phyloP scores from a whole-genome alignment of 768 basidiomycete species.

The Hysterangium stoloniferum region DNA sequence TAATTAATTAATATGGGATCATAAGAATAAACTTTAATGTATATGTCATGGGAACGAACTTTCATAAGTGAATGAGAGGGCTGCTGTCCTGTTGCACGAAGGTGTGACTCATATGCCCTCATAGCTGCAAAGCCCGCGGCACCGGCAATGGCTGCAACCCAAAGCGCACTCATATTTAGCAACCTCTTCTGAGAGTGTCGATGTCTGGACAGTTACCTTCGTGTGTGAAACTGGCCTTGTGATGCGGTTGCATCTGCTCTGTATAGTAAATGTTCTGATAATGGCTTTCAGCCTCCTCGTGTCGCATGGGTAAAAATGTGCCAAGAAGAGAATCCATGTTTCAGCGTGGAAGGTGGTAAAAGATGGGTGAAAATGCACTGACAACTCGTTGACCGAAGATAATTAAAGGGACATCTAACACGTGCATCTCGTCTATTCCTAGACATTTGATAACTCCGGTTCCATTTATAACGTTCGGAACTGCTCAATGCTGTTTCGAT shows the following conservation, averaged over 20 bases:
- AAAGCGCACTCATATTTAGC: no score
- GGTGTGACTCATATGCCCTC: conserved; percentile 31
- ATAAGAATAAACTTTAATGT: neutral
- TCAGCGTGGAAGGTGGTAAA: no score
- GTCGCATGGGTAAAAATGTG: conserved; percentile 17
- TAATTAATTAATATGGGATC: no score
- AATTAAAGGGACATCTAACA: no score
- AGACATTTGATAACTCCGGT: no score
- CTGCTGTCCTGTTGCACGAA: conserved; percentile 23
- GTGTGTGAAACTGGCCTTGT: conserved; percentile 18
- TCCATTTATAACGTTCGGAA: no score
- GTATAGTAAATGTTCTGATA: conserved; percentile 12
- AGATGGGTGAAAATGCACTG: no score
- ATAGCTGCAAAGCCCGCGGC: conserved; percentile 33
- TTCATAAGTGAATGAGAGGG: conserved; percentile 24
- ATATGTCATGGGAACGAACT: conserved; percentile 3
- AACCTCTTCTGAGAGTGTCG: neutral
- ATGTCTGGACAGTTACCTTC: conserved; percentile 17
- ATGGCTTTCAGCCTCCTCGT: conserved; percentile 5
- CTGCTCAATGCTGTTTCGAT: no score
- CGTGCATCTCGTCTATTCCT: no score
- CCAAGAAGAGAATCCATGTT: no score
- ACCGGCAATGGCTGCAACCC: conserved; percentile 18
- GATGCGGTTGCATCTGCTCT: conserved; percentile 13
- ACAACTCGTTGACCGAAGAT: no score